These are phyloP conservation scores for Serendipita sp. DNA, from an alignment of 768 basidiomycete genomes.

Conservation along the genomic window DNA sequence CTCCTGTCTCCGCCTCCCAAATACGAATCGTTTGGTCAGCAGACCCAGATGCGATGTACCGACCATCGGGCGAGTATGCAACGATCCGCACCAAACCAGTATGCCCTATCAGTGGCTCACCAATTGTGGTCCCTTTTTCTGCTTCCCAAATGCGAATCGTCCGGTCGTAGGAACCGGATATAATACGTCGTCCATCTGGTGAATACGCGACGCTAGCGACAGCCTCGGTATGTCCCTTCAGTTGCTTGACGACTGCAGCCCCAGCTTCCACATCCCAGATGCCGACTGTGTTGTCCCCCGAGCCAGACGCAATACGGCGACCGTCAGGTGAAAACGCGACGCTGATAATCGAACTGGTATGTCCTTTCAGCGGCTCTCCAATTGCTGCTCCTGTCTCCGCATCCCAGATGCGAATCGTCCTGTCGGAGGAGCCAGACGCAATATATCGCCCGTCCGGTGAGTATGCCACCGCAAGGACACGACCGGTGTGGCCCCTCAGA, in stretches of 20 bases:
- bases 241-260: conserved; percentile 16
- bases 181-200: conserved; percentile 8
- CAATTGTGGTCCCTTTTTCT: neutral
- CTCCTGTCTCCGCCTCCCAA: conserved; percentile 5
- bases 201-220: conserved; percentile 9
- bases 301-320: conserved; percentile 28
- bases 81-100: neutral
- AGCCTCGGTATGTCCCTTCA: neutral
- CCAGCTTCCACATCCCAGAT: conserved; percentile 30
- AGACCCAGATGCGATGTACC: conserved; percentile 5
- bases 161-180: conserved; percentile 5
- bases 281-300: conserved; percentile 27
- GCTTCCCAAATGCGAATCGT: conserved; percentile 4
- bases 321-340: conserved; percentile 28
- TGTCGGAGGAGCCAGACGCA: conserved; percentile 29
- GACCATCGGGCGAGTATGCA: conserved; percentile 7
- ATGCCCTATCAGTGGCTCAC: conserved; percentile 10
- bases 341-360: conserved; percentile 21
- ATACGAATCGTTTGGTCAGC: neutral
- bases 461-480: conserved; percentile 17
- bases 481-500: neutral
- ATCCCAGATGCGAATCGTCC: conserved; percentile 30
- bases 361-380: conserved; percentile 10
- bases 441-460: conserved; percentile 26
- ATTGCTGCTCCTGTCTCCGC: conserved; percentile 23